phyloP scores from a whole-genome alignment of 129 eudicot species.

The Chrysanthemum makinoi region DNA sequence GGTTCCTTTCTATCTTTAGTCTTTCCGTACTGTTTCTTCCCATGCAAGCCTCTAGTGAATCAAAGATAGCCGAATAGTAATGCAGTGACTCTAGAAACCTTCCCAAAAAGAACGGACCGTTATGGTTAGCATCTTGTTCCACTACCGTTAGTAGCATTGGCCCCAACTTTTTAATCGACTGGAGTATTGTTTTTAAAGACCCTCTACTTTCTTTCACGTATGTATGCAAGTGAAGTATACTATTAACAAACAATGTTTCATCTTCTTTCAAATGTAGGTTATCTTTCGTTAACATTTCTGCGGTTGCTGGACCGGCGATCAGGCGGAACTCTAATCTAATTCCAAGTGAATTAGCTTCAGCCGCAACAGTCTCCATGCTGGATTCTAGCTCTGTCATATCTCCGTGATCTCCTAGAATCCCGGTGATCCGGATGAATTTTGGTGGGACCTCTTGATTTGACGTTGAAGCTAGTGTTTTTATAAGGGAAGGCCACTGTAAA shows the following conservation, averaged over 20 bases:
- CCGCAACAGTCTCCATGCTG: conserved; percentile 28
- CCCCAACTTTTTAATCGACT: conserved; percentile 54
- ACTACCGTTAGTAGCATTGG: conserved; percentile 60
- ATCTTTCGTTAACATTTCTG: conserved; percentile 46
- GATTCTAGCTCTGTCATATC: conserved; percentile 37
- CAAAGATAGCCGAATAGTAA: conserved; percentile 74
- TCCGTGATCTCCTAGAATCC: conserved; percentile 42
- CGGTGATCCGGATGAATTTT: conserved; percentile 56
- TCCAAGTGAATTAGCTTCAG: conserved; percentile 47
- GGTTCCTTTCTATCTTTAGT: conserved; percentile 51
- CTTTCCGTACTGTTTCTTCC: conserved; percentile 44
- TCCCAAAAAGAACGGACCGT: conserved; percentile 73
- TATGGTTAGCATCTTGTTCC: conserved; percentile 80
- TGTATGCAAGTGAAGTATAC: conserved; percentile 61
- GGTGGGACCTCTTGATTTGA: conserved; percentile 29
- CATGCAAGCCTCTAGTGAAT: conserved; percentile 56
- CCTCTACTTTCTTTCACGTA: conserved; percentile 68
- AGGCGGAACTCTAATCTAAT: conserved; percentile 36
- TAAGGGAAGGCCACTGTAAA: conserved; percentile 57
- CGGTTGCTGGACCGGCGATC: conserved; percentile 43
- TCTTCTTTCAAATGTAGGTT: conserved; percentile 41
- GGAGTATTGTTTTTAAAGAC: conserved; percentile 56
- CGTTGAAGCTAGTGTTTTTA: conserved; percentile 37
- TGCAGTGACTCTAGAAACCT: conserved; percentile 72
- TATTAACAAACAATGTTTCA: conserved; percentile 51